Evolutionary conservation across 768 basidiomycete genomes (phyloP).

Genomic region (Suillus ampliporus): DNA sequence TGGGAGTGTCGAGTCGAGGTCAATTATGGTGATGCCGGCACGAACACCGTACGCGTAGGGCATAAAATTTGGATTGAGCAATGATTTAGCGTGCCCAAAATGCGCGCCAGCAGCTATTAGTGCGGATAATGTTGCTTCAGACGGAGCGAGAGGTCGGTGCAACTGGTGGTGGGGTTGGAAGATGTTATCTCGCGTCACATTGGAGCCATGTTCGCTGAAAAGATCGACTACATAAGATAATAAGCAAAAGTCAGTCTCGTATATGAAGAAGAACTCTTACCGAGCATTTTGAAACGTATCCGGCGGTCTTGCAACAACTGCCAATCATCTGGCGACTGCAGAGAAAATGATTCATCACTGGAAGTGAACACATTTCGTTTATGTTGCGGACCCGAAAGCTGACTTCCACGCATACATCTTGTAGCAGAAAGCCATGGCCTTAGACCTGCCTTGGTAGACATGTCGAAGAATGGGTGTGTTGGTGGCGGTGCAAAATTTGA

Average conservation of each 20-base stretch:
- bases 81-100: conserved; percentile 83
- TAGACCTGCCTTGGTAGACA: conserved; percentile 31
- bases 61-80: conserved; percentile 89
- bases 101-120: conserved; percentile 94
- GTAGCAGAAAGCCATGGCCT: conserved; percentile 27
- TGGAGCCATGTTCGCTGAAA: conserved; percentile 78
- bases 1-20: conserved; percentile 92
- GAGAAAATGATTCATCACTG: conserved; percentile 23
- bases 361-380: conserved; percentile 4
- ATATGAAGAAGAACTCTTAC: conserved; percentile 45
- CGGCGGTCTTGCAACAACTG: conserved; percentile 62
- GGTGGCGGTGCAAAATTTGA: conserved; percentile 41
- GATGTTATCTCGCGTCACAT: conserved; percentile 65
- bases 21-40: conserved; percentile 89
- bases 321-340: conserved; percentile 69
- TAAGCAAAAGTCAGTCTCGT: conserved; percentile 17
- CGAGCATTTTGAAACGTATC: conserved; percentile 57
- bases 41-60: conserved; percentile 94
- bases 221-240: conserved; percentile 53
- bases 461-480: conserved; percentile 21
- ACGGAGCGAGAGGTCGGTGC: conserved; percentile 61
- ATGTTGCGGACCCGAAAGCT: background rate
- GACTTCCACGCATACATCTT: conserved; percentile 26
- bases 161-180: conserved; percentile 77
- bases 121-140: conserved; percentile 81